phyloP scores from a whole-genome alignment of 305 asterid genomes.

The Plantago rigida region DNA sequence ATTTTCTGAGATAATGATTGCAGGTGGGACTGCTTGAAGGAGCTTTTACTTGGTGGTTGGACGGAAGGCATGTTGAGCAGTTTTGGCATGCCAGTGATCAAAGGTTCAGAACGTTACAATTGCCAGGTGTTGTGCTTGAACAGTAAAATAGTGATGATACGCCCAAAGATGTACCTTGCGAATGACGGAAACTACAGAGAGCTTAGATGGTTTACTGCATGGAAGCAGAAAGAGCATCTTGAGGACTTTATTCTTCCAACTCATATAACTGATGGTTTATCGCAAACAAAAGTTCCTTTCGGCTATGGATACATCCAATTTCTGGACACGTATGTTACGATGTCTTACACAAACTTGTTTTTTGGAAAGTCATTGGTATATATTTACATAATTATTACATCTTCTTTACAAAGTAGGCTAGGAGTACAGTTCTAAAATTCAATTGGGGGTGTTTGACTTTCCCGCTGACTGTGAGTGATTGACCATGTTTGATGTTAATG shows the following conservation, averaged over 20 bases:
- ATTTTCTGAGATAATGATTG: slow-evolving; percentile 22
- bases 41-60: slow-evolving; percentile 73
- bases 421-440: neutral
- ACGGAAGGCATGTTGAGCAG: slow-evolving; percentile 77
- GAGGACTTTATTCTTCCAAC: slow-evolving; percentile 77
- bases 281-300: slow-evolving; percentile 65
- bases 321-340: slow-evolving; percentile 62
- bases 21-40: slow-evolving; percentile 94
- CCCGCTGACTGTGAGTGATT: slow-evolving; percentile 1
- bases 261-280: slow-evolving; percentile 55
- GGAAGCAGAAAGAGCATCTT: slow-evolving; percentile 71
- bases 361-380: neutral
- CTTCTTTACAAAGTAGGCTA: neutral
- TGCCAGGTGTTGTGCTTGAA: slow-evolving; percentile 83
- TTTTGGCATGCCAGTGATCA: slow-evolving; percentile 86
- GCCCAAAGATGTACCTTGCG: slow-evolving; percentile 95
- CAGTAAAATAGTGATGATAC: slow-evolving; percentile 76
- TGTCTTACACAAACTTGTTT: slow-evolving; percentile 2
- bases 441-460: neutral
- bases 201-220: slow-evolving; percentile 92
- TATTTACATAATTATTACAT: slow-evolving; percentile 1
- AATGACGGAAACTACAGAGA: slow-evolving; percentile 93
- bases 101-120: slow-evolving; percentile 85
- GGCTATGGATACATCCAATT: slow-evolving; percentile 86
- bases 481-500: neutral